phyloP scores from a whole-genome alignment of 2,329 filamentous ascomycete genomes.

The Beauveria asiatica region DNA sequence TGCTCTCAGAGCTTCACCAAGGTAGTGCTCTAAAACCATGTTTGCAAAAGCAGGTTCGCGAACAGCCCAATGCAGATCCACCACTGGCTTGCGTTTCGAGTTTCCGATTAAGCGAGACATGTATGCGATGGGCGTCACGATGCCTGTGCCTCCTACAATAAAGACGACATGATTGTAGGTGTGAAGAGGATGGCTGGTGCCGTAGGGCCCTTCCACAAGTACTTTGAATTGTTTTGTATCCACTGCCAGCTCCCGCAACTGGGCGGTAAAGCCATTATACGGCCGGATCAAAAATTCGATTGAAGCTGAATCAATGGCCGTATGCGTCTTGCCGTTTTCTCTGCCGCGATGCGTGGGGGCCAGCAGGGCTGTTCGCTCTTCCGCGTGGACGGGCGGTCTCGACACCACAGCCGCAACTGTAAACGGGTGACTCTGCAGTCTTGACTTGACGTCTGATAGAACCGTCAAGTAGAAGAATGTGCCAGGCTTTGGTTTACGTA shows the following conservation, averaged over 20 bases:
- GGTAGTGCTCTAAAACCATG: constrained; percentile 26
- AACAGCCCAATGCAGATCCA: constrained; percentile 34
- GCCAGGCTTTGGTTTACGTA: constrained; percentile 24
- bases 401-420: constrained; percentile 30
- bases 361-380: constrained; percentile 27
- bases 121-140: constrained; percentile 35
- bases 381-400: constrained; percentile 14
- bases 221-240: constrained; percentile 23
- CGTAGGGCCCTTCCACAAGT: constrained; percentile 38
- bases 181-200: constrained; percentile 29
- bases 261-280: constrained; percentile 34
- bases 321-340: background rate
- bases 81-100: background rate
- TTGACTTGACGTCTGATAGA: constrained; percentile 27
- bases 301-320: background rate
- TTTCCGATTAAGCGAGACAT: constrained; percentile 19
- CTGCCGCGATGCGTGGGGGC: constrained; percentile 8
- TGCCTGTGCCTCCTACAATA: constrained; percentile 36
- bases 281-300: constrained; percentile 37
- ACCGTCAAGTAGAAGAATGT: constrained; percentile 39
- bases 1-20: constrained; percentile 21
- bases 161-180: constrained; percentile 32
- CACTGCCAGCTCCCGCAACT: constrained; percentile 26
- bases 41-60: constrained; percentile 25
- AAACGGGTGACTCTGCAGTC: constrained; percentile 43